Evolutionary conservation across 371 early-diverging fungal species (phyloP), one percentile per base, ranked within the genome.

Genomic region (Mortierella sp.): DNA sequence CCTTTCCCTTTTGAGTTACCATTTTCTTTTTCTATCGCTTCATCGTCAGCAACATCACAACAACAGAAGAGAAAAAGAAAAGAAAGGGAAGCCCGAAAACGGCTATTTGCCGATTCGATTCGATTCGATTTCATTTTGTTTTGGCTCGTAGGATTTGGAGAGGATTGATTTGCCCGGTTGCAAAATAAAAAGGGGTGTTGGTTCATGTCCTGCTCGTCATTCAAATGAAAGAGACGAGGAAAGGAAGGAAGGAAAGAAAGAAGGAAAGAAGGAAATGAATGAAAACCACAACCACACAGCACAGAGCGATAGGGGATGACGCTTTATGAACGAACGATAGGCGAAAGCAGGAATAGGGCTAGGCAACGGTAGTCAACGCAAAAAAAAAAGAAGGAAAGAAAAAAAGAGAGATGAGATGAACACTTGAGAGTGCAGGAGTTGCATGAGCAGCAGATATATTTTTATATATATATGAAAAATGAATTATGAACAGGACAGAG

Each of bases 281-380:
- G 63, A 68, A 68, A 68, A 68, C 38, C 38, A 68, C 44, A 68
- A 68, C 68, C 68, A 68, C 42, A 68, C 42, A 42, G 65, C 16
- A 28, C 16, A 24, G 42, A 11, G 24, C 42, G 42, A 42, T 31
- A 63, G 63, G 63, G 63, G 34, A 63, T 63, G 34, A 13, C 50
- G 16, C 0, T 9, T 5, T 38, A 38, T 47, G 60, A 26, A 60
- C 13, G 31, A 9, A 24, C 42, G 55, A n/a, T 10, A 52, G 55
- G n/a, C 7, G 16, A 11, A 31, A 3, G 47, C 47, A 5, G 3
- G 31, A 19, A 19, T 19, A 34, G 19, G 9, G 34, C 60, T 28
- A 28, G 60, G 60, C 16, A 58, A 19, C 2, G 65, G 31, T 28
- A 58, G n/a, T 21, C 4, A n/a, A n/a, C 13, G 4, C 21, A 0